These are phyloP conservation scores for Suillus fuscotomentosus DNA, from an alignment of 768 basidiomycete genomes.

Conservation along the genomic window DNA sequence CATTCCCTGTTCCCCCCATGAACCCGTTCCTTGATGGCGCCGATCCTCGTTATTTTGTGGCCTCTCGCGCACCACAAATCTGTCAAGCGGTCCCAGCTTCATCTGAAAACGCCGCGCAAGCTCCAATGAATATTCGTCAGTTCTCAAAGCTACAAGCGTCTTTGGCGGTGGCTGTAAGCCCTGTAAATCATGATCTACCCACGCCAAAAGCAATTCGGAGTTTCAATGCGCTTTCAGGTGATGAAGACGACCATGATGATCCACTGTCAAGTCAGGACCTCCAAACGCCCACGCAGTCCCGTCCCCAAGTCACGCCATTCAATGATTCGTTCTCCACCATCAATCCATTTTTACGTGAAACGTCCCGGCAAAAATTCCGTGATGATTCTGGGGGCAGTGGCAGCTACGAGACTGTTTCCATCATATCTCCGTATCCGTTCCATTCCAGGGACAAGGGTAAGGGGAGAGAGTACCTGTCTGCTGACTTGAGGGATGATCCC, in stretches of 20 bases:
- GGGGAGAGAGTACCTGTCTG: not conserved
- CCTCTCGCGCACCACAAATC: not conserved
- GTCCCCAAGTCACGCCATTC: not conserved
- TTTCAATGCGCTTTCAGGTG: not conserved
- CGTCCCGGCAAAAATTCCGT: not conserved
- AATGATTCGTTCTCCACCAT: not conserved
- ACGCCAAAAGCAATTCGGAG: not conserved
- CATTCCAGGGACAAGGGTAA: not conserved
- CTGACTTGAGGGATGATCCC: not conserved
- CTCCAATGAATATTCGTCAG: not conserved
- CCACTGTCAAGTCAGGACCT: not conserved
- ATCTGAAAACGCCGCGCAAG: not conserved
- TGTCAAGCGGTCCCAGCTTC: not conserved
- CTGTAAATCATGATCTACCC: not conserved
- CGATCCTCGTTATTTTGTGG: not conserved
- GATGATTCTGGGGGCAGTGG: not conserved
- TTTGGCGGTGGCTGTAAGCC: conserved; percentile 7
- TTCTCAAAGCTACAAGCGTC: conserved; percentile 2
- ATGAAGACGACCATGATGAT: not conserved
- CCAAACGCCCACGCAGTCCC: conserved; percentile 1
- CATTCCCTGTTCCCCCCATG: conserved; percentile 1
- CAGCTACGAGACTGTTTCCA: not conserved
- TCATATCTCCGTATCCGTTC: not conserved
- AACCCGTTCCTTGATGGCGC: conserved; percentile 5
- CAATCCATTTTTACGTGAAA: conserved; percentile 4